phyloP scores from a whole-genome alignment of 2,329 filamentous ascomycete genomes.

The Nothomitra cinnamomea region DNA sequence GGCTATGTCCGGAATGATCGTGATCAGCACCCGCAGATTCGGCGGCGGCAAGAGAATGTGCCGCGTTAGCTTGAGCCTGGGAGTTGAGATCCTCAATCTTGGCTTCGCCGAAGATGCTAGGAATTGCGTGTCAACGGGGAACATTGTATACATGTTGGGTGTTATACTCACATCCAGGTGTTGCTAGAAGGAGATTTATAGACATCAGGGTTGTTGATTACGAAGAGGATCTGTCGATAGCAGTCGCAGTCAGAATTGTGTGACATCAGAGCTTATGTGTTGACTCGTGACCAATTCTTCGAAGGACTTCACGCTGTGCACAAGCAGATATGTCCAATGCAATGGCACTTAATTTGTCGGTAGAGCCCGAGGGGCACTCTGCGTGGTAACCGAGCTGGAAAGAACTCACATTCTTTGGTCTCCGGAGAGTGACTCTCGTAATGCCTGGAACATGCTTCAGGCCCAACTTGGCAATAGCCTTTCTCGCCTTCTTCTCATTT shows the following conservation, averaged over 20 bases:
- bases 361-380: neutral
- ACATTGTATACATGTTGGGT: constrained; percentile 4
- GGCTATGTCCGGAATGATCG: constrained; percentile 55
- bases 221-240: constrained; percentile 70
- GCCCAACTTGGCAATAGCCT: constrained; percentile 97
- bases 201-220: constrained; percentile 98
- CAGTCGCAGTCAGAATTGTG: neutral
- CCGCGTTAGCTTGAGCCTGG: constrained; percentile 86
- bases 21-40: constrained; percentile 42
- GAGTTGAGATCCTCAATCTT: constrained; percentile 99
- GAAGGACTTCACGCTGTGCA: neutral
- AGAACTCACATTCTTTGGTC: constrained; percentile 90
- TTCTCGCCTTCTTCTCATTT: constrained; percentile 99
- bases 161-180: constrained; percentile 85
- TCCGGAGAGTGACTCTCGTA: constrained; percentile 90
- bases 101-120: constrained; percentile 95
- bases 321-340: neutral
- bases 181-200: constrained; percentile 99
- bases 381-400: neutral
- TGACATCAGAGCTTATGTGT: too few relatives aligned
- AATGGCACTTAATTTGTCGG: neutral
- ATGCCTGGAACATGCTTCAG: constrained; percentile 93
- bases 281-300: too few relatives aligned
- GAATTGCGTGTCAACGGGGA: constrained; percentile 12
- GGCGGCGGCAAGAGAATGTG: constrained; percentile 77